phyloP scores from a whole-genome alignment of 2,329 filamentous ascomycete species.

The Raffaelea albimanens region DNA sequence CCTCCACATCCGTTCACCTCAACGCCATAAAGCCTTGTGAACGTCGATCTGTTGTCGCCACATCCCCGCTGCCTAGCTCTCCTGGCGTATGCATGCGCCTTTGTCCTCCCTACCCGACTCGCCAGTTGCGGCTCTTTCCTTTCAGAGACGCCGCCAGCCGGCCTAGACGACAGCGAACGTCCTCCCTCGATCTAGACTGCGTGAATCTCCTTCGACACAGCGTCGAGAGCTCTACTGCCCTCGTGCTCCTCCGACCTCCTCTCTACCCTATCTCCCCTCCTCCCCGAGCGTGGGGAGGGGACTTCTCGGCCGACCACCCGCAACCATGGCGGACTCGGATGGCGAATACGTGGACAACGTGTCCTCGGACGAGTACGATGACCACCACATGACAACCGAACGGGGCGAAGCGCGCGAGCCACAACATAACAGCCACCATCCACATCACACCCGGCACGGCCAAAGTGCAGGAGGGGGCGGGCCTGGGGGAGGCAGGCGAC shows the following conservation, averaged over 20 bases:
- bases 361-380: constrained; percentile 56
- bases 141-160: too few species aligned
- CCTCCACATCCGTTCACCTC: too few species aligned
- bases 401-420: constrained; percentile 13
- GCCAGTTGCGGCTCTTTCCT: too few species aligned
- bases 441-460: neutral
- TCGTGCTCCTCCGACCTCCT: neutral
- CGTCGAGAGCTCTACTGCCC: too few species aligned
- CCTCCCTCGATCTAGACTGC: too few species aligned
- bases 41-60: too few species aligned
- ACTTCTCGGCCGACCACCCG: neutral
- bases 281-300: constrained; percentile 3
- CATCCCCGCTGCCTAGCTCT: neutral
- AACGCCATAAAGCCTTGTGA: too few species aligned
- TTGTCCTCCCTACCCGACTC: neutral
- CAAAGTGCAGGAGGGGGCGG: constrained; percentile 14
- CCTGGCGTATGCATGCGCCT: neutral
- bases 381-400: constrained; percentile 31
- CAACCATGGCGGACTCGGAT: constrained; percentile 60
- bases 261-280: neutral
- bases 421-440: neutral
- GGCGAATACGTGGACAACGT: constrained; percentile 58
- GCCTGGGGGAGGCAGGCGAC: constrained; percentile 1
- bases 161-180: too few species aligned
- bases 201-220: too few species aligned